Conservation (phyloP, 176 grass and related monocot genomes). For the Tillandsia leiboldiana region DNA sequence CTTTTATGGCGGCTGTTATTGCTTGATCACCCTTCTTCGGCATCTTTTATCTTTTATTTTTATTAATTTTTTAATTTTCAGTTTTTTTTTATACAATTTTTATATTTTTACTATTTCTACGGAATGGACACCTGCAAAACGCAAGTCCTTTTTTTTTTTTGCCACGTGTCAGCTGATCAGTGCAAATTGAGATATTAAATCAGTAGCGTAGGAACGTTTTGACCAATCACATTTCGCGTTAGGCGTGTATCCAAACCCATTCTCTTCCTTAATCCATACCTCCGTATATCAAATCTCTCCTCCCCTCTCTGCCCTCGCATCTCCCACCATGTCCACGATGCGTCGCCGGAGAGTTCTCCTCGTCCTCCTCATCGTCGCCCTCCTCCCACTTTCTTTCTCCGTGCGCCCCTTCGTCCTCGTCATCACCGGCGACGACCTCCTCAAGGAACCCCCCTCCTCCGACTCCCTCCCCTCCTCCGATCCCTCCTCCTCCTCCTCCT, state of each 20-base stretch:
- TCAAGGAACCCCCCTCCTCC: conserved; percentile 12
- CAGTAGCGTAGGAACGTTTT: background rate
- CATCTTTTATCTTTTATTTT: no score
- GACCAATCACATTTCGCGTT: background rate
- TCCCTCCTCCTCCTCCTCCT: conserved; percentile 45
- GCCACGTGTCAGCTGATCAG: background rate
- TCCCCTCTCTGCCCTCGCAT: background rate
- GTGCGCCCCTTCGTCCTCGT: conserved; percentile 7
- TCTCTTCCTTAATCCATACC: background rate
- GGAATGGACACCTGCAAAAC: no score
- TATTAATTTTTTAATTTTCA: no score
- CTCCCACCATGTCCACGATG: background rate
- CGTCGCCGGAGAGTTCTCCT: background rate
- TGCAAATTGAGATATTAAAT: background rate
- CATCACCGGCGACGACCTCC: background rate
- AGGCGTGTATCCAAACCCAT: background rate
- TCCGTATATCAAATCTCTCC: no score
- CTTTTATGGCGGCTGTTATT: no score
- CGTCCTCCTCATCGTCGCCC: conserved; percentile 1
- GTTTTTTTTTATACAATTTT: no score
- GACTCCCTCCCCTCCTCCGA: conserved; percentile 28
- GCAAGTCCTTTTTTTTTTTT: no score
- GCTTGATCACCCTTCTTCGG: no score
- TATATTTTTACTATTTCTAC: no score
- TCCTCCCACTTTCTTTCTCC: conserved; percentile 28